A percentile compares a stretch with the other conserved stretches of the same genome.
These are phyloP conservation scores for Neocallimastix lanati DNA, from an alignment of 192 early-diverging fungal species.

Conservation along the genomic window DNA sequence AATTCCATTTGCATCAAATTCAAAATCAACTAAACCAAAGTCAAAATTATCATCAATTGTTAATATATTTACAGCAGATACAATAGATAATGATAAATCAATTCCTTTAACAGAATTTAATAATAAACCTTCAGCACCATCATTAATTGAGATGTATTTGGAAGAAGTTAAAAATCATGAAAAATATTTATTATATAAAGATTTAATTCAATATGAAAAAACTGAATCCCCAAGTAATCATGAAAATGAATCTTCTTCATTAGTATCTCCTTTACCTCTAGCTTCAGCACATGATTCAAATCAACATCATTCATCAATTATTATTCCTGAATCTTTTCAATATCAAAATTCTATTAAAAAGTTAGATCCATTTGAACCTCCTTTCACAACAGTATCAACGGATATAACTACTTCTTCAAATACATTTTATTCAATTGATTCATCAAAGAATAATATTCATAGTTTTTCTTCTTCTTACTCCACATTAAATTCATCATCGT, in stretches of 20 bases:
- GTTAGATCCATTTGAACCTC: neutral
- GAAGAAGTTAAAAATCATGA: neutral
- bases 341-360: neutral
- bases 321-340: too few species aligned
- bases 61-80: neutral
- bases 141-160: neutral
- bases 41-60: neutral
- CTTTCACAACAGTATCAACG: neutral
- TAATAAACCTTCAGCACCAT: neutral
- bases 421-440: neutral
- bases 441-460: neutral
- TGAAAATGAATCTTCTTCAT: too few species aligned
- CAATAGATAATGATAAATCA: too few species aligned
- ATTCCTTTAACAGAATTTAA: neutral
- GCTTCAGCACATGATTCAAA: neutral
- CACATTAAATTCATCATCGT: too few species aligned
- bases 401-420: neutral
- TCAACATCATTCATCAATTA: neutral
- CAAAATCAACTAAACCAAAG: neutral
- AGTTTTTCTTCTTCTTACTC: too few species aligned
- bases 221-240: too few species aligned
- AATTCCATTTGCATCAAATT: neutral
- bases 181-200: neutral
- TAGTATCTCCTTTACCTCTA: too few species aligned
- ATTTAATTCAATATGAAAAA: neutral